These are phyloP conservation scores for Citrus medica DNA, from an alignment of 345 rosid species.

Conservation along the genomic window DNA sequence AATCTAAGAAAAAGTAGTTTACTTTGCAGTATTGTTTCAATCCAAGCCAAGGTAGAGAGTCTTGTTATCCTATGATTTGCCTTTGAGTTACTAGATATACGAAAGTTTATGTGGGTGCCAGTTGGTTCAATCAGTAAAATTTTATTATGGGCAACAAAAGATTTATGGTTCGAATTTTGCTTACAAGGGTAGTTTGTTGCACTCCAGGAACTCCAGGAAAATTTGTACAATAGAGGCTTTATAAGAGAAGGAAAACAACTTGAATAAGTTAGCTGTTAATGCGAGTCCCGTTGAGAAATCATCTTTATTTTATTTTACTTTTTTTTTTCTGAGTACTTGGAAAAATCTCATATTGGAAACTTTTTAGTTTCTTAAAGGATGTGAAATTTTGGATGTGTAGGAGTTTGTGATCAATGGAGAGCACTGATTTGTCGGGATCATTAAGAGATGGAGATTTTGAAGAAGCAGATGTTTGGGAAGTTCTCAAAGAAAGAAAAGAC, in stretches of 20 bases:
- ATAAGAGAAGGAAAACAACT: too few relatives aligned
- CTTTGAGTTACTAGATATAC: too few relatives aligned
- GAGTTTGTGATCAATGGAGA: constrained; percentile 32
- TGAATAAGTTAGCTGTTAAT: background rate
- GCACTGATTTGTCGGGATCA: constrained; percentile 37
- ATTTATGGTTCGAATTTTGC: background rate
- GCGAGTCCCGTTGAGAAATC: background rate
- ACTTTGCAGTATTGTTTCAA: background rate
- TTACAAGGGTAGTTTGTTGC: background rate
- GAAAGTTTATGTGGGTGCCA: background rate
- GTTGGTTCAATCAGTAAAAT: background rate
- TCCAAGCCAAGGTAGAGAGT: constrained; percentile 18
- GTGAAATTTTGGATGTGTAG: constrained; percentile 6
- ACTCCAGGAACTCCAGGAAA: too few relatives aligned
- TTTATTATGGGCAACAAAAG: too few relatives aligned
- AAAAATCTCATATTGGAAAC: background rate
- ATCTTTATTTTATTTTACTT: background rate
- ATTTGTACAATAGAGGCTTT: too few relatives aligned
- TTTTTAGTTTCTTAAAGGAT: background rate
- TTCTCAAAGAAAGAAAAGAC: constrained; percentile 33
- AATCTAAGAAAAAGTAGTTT: constrained; percentile 8
- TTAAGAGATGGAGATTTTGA: constrained; percentile 40
- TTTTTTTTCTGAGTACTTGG: constrained; percentile 5
- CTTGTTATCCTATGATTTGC: background rate
- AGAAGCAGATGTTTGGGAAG: constrained; percentile 51